Base-by-base conservation (phyloP, 2,329 filamentous ascomycete genomes). In the Malbranchea zuffiana region DNA sequence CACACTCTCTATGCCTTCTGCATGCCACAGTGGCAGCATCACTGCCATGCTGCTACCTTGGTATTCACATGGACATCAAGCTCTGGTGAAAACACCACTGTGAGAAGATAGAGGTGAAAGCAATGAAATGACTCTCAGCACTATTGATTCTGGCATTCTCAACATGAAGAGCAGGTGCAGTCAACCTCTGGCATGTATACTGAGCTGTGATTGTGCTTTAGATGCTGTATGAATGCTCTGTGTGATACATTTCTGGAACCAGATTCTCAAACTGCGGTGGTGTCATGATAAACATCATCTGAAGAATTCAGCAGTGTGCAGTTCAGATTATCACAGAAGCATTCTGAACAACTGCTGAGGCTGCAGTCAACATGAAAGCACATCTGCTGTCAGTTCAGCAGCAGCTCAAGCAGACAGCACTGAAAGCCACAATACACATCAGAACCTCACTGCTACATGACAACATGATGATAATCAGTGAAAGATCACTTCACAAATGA, bases 301-400 rank as follows among this genome's bases (percentile, higher is more conserved):
- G n/a, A n/a, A n/a, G 35, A 31, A 47, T 52, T 19, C 46, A 52
- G 30, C 41, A 40, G 32, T 39, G 44, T 17, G 51, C 50, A 19
- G 50, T n/a, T n/a, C 44, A 52, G 36, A 50, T 47, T 19, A 52
- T 52, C 40, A 52, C 48, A 11, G 44, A 49, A 30, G 50, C 45
- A 21, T 51, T 50, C 34, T 44, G 40, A 21, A 50, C 46, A 18
- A 26, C 13, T 26, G 48, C 47, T 8, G 45, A 47, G 10, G 24
- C 4, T n/a, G 13, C 24, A 4, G 13, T 50, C 23, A 46, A 53
- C 25, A 44, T 52, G 6, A 49, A 51, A 41, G 45, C 47, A 37
- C 44, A 53, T 33, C 40, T 53, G 25, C 41, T 49, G 6, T 49
- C 44, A 26, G 32, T 46, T 29, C 6, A 41, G 35, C 41, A 48